Conservation (phyloP, 179 eudicot genomes). For the Amaranthus tricolor region DNA sequence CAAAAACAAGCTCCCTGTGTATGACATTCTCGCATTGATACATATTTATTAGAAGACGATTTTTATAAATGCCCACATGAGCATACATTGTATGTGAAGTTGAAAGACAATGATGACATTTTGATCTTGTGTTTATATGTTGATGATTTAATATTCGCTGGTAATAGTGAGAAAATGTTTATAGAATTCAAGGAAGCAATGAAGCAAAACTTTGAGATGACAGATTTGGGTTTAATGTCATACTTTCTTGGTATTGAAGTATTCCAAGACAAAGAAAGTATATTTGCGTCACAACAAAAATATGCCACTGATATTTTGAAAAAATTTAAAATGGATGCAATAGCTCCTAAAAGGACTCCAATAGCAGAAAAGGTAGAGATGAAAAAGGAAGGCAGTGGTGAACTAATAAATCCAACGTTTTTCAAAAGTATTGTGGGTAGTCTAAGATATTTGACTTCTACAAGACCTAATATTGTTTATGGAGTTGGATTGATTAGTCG, state of each 20-base stretch:
- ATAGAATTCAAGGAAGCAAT: background rate
- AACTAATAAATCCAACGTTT: constrained; percentile 7
- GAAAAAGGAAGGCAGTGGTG: background rate
- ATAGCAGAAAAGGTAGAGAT: constrained; percentile 1
- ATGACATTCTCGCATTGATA: too few species aligned
- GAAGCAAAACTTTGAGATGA: too few species aligned
- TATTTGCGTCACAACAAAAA: constrained; percentile 8
- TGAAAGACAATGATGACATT: background rate
- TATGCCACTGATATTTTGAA: background rate
- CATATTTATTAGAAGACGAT: too few species aligned
- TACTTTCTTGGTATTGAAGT: too few species aligned
- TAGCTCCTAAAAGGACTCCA: background rate
- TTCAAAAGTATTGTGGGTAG: too few species aligned
- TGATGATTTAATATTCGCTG: background rate
- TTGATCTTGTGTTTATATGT: background rate
- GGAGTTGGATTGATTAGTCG: constrained; percentile 12
- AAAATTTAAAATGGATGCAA: constrained; percentile 5
- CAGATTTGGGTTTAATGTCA: too few species aligned
- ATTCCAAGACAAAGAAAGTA: background rate
- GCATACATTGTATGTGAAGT: too few species aligned
- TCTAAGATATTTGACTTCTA: background rate
- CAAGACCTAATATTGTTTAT: constrained; percentile 14
- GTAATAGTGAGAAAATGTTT: background rate
- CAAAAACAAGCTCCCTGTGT: too few species aligned
- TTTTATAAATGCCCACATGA: too few species aligned